These are phyloP conservation scores for Arxiozyma heterogenica DNA, from an alignment of 1,139 yeast species.

Conservation along the genomic window DNA sequence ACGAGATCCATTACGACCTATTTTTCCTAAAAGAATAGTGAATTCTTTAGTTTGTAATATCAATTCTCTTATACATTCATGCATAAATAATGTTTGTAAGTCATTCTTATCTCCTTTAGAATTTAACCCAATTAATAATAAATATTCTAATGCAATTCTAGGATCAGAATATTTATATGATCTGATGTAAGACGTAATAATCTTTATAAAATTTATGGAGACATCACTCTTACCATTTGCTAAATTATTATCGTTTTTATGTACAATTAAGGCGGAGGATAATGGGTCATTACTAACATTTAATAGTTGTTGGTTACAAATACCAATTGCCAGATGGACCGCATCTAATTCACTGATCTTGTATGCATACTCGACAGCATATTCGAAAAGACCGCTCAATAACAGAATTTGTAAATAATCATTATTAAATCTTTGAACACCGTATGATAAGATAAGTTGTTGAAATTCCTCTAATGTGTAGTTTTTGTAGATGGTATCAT, in stretches of 20 bases:
- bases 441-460: slow-evolving; percentile 59
- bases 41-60: slow-evolving; percentile 83
- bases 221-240: slow-evolving; percentile 25
- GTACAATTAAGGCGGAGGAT: slow-evolving; percentile 13
- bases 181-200: slow-evolving; percentile 65
- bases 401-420: slow-evolving; percentile 69
- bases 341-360: slow-evolving; percentile 71
- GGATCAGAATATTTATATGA: slow-evolving; percentile 83
- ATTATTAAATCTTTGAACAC: slow-evolving; percentile 62
- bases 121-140: slow-evolving; percentile 58
- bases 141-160: slow-evolving; percentile 80
- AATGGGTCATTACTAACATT: slow-evolving; percentile 36
- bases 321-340: slow-evolving; percentile 79
- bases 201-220: slow-evolving; percentile 48
- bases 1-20: slow-evolving; percentile 66
- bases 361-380: slow-evolving; percentile 66
- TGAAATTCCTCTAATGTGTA: slow-evolving; percentile 72
- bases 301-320: slow-evolving; percentile 66
- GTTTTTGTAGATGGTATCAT: slow-evolving; percentile 55
- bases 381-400: slow-evolving; percentile 72
- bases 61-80: slow-evolving; percentile 74
- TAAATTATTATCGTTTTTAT: slow-evolving; percentile 10
- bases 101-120: slow-evolving; percentile 30
- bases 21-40: slow-evolving; percentile 68
- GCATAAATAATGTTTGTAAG: slow-evolving; percentile 51